Conservation (phyloP, 495 filamentous ascomycete genomes). For the Cladorrhinum samala region DNA sequence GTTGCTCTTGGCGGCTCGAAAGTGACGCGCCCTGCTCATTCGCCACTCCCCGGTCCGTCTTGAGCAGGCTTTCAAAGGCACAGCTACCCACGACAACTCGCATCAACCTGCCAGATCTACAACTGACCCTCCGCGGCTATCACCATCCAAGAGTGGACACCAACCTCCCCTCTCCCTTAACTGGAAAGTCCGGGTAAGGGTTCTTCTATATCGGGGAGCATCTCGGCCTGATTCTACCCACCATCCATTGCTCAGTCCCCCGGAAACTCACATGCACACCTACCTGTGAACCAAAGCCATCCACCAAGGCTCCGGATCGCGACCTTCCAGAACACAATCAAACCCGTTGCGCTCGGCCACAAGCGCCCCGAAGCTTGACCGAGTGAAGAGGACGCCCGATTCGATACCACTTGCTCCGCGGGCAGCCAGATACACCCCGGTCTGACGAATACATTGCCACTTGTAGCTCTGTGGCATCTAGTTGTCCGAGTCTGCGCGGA, state of each 20-base stretch:
- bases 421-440: constrained; percentile 5
- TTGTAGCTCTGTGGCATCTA: constrained; percentile 14
- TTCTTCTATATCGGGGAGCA: constrained; percentile 6
- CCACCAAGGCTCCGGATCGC: constrained; percentile 17
- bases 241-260: constrained; percentile 18
- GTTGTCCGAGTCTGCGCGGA: constrained; percentile 14
- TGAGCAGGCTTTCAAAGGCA: neutral
- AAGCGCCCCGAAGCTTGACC: constrained; percentile 9
- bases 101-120: constrained; percentile 1
- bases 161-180: constrained; percentile 6
- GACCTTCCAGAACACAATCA: constrained; percentile 10
- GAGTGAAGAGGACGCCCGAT: constrained; percentile 4
- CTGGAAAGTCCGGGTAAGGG: constrained; percentile 11
- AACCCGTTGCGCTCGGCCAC: constrained; percentile 16
- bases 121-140: constrained; percentile 6
- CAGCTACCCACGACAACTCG: constrained; percentile 4
- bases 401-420: constrained; percentile 8
- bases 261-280: constrained; percentile 24
- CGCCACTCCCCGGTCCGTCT: constrained; percentile 13
- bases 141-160: constrained; percentile 9
- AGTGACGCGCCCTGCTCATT: constrained; percentile 9
- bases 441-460: constrained; percentile 19
- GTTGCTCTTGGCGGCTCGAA: constrained; percentile 10
- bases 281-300: constrained; percentile 21
- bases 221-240: constrained; percentile 16